phyloP scores from a whole-genome alignment of 345 rosid species.

The Combretum micranthum region DNA sequence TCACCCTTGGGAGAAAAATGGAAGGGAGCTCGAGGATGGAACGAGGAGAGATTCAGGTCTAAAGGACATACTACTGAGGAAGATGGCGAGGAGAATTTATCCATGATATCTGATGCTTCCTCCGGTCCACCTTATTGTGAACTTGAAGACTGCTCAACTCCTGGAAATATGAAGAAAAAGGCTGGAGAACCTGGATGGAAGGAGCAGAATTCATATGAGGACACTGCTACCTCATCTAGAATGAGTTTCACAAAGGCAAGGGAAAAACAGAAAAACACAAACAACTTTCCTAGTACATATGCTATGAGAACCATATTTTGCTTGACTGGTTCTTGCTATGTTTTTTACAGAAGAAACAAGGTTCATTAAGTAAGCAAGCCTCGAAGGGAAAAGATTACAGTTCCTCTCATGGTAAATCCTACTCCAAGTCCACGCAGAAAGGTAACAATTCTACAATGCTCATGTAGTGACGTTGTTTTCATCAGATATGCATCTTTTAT shows the following conservation, averaged over 20 bases:
- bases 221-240: constrained; percentile 72
- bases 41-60: neutral
- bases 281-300: neutral
- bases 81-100: constrained; percentile 48
- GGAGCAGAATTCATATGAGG: constrained; percentile 36
- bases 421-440: neutral
- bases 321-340: constrained; percentile 6
- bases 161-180: constrained; percentile 23
- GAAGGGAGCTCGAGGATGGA: constrained; percentile 13
- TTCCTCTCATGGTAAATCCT: neutral
- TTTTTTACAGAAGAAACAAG: constrained; percentile 3
- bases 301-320: neutral
- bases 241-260: constrained; percentile 38
- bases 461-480: constrained; percentile 2
- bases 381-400: neutral
- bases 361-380: neutral
- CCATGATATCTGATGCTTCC: constrained; percentile 94
- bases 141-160: constrained; percentile 16
- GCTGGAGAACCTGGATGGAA: constrained; percentile 21
- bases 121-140: constrained; percentile 63
- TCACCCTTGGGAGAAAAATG: constrained; percentile 22
- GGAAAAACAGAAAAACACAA: constrained; percentile 1
- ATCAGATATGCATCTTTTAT: no score
- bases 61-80: constrained; percentile 8
- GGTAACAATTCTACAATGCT: no score